These are phyloP conservation scores for Royoungia palumana DNA, from an alignment of 768 basidiomycete species.

Conservation along the genomic window DNA sequence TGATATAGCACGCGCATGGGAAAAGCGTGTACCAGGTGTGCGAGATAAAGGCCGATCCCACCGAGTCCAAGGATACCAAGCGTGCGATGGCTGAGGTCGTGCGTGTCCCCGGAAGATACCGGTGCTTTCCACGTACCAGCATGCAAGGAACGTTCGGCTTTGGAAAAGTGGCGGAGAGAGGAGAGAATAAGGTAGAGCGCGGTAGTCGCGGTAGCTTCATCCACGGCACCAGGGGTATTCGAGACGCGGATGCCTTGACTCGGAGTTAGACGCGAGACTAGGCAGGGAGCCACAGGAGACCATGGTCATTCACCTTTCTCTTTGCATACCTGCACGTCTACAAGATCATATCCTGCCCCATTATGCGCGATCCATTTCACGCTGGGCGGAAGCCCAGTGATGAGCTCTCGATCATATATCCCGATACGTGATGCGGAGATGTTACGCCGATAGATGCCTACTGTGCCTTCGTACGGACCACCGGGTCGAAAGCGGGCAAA, in stretches of 20 bases:
- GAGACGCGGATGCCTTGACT: conserved; percentile 70
- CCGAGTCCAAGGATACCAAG: conserved; percentile 75
- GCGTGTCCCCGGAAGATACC: conserved; percentile 45
- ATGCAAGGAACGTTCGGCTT: conserved; percentile 53
- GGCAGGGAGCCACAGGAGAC: too few species aligned
- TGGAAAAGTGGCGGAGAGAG: conserved; percentile 67
- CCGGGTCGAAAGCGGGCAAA: conserved; percentile 38
- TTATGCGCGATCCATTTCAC: conserved; percentile 86
- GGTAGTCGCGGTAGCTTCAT: conserved; percentile 88
- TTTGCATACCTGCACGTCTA: conserved; percentile 73
- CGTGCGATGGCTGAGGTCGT: conserved; percentile 66
- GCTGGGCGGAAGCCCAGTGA: conserved; percentile 56
- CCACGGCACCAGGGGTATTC: conserved; percentile 86
- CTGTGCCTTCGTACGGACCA: conserved; percentile 47
- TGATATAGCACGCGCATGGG: conserved; percentile 90
- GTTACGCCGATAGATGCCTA: conserved; percentile 52
- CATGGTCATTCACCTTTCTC: conserved; percentile 62
- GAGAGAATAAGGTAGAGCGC: conserved; percentile 82
- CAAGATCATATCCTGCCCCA: conserved; percentile 83
- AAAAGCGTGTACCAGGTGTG: conserved; percentile 72
- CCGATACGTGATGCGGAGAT: conserved; percentile 43
- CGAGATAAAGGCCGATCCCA: conserved; percentile 71
- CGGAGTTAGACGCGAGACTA: too few species aligned
- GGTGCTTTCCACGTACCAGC: conserved; percentile 59
- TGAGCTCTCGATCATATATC: conserved; percentile 47